phyloP scores from a whole-genome alignment of 768 basidiomycete species.

The Lentinula sp. region DNA sequence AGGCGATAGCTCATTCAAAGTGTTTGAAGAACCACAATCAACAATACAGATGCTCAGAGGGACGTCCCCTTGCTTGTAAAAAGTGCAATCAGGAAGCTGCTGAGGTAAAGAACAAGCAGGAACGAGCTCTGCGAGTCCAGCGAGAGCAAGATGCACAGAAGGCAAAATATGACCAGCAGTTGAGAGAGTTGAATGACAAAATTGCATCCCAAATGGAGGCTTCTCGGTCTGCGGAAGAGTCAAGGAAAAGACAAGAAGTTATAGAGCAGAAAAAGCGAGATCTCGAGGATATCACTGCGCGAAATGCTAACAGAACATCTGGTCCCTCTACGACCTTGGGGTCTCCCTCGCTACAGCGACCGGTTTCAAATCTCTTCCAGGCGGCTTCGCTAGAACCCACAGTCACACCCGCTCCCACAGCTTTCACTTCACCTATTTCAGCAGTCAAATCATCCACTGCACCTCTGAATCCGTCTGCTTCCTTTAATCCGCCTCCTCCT shows the following conservation, averaged over 20 bases:
- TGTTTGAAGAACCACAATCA: constrained; percentile 42
- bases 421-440: background rate
- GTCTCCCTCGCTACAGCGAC: background rate
- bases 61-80: constrained; percentile 28
- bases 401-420: too few relatives aligned
- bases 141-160: constrained; percentile 39
- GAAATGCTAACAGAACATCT: background rate
- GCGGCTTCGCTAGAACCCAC: background rate
- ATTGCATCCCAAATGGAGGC: constrained; percentile 27
- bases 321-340: background rate
- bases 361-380: background rate
- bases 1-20: constrained; percentile 21
- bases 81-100: constrained; percentile 42
- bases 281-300: constrained; percentile 24
- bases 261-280: constrained; percentile 40
- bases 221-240: constrained; percentile 27
- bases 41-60: constrained; percentile 37
- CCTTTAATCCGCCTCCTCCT: background rate
- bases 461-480: background rate
- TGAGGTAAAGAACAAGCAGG: constrained; percentile 32
- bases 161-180: constrained; percentile 29
- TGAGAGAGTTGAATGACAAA: constrained; percentile 38
- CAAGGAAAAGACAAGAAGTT: constrained; percentile 25
- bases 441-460: background rate
- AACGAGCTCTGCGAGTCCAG: constrained; percentile 34